These are phyloP conservation scores for Pyricularia grisea DNA, from an alignment of 2,329 filamentous ascomycete genomes.

Conservation along the genomic window DNA sequence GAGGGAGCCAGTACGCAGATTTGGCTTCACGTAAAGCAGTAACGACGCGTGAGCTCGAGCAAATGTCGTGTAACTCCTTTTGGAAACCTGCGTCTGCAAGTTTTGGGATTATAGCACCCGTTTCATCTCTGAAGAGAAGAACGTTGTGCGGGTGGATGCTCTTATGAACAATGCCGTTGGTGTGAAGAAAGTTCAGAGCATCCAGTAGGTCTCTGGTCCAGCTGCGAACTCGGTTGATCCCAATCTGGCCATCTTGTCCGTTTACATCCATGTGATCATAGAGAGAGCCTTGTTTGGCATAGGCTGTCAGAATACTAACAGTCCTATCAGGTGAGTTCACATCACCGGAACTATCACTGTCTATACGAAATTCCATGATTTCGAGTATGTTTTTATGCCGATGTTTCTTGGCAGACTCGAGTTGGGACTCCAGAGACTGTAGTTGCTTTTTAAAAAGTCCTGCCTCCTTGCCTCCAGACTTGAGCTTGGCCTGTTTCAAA, in stretches of 20 bases:
- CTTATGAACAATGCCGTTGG: constrained; percentile 74
- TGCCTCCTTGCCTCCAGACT: constrained; percentile 45
- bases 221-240: constrained; percentile 66
- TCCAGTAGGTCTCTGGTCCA: constrained; percentile 92
- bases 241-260: constrained; percentile 62
- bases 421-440: constrained; percentile 63
- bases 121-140: constrained; percentile 60
- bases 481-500: constrained; percentile 61
- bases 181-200: constrained; percentile 79
- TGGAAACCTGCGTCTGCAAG: constrained; percentile 68
- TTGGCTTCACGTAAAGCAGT: constrained; percentile 51
- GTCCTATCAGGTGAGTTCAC: constrained; percentile 44
- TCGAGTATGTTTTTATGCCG: constrained; percentile 70
- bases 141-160: constrained; percentile 74
- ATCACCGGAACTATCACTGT: constrained; percentile 16
- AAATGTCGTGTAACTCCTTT: constrained; percentile 54
- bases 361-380: constrained; percentile 74
- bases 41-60: constrained; percentile 36
- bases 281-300: constrained; percentile 74
- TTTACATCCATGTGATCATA: constrained; percentile 74
- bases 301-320: constrained; percentile 64
- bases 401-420: constrained; percentile 67
- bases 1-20: constrained; percentile 75
- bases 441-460: constrained; percentile 66
- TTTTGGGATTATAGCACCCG: constrained; percentile 63